Conservation (phyloP, 164 flowering plant genomes). For the Berberis thunbergii region DNA sequence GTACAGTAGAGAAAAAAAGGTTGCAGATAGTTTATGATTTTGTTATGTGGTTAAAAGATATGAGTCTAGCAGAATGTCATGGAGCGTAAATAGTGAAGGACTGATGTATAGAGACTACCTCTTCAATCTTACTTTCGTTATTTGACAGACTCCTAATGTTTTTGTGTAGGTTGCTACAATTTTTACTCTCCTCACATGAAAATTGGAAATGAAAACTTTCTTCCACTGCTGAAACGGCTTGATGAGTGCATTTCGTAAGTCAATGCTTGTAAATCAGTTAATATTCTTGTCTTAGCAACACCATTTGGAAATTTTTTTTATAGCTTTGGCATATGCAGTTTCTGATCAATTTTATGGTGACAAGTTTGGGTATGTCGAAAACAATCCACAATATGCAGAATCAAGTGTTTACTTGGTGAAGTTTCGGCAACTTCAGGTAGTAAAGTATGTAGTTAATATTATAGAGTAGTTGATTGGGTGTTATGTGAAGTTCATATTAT, state of each 20-base stretch:
- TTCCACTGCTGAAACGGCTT: slow-evolving; percentile 72
- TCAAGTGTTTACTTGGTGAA: slow-evolving; percentile 81
- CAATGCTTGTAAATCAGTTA: slow-evolving; percentile 12
- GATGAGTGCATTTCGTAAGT: slow-evolving; percentile 98
- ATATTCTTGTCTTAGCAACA: not conserved
- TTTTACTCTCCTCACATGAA: slow-evolving; percentile 77
- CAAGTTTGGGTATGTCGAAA: slow-evolving; percentile 71
- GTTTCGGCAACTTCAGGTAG: slow-evolving; percentile 92
- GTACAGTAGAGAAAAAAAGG: too few relatives aligned
- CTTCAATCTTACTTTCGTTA: too few relatives aligned
- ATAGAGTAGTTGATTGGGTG: too few relatives aligned
- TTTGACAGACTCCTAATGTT: not conserved
- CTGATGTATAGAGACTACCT: too few relatives aligned
- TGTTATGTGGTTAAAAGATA: too few relatives aligned
- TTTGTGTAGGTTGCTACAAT: slow-evolving; percentile 69
- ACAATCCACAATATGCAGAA: slow-evolving; percentile 95
- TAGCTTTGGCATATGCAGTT: too few relatives aligned
- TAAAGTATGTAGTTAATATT: too few relatives aligned
- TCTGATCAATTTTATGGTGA: not conserved
- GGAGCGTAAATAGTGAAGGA: too few relatives aligned
- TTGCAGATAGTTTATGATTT: too few relatives aligned
- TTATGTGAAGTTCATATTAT: too few relatives aligned
- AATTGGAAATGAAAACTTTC: slow-evolving; percentile 69
- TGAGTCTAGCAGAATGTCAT: too few relatives aligned
- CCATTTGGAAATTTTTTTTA: too few relatives aligned